phyloP scores from a whole-genome alignment of 306 rosid species.

The Dryas alaskensis region DNA sequence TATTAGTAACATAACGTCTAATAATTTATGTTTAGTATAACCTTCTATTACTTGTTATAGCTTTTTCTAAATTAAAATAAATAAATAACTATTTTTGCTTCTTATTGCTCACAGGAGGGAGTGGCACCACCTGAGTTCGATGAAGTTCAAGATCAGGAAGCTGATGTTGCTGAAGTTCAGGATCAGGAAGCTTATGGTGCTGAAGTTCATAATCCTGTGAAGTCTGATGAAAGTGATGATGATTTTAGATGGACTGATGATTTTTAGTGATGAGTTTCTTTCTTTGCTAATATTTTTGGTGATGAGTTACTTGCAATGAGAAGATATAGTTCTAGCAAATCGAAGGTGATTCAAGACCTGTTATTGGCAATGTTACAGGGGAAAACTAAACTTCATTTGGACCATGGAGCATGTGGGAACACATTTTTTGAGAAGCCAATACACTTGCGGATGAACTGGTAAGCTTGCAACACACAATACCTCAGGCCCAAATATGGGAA shows the following conservation, averaged over 20 bases:
- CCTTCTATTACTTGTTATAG: not conserved
- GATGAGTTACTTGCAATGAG: not conserved
- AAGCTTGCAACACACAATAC: not conserved
- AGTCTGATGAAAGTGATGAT: conserved; percentile 46
- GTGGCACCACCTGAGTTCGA: conserved; percentile 32
- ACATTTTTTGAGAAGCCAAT: not conserved
- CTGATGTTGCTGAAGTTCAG: conserved; percentile 32
- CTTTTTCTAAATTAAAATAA: not conserved
- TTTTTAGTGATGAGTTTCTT: conserved; percentile 18
- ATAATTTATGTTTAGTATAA: not conserved
- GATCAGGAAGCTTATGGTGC: conserved; percentile 40
- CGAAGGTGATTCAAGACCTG: not conserved
- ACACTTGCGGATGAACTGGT: not conserved
- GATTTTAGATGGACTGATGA: conserved; percentile 45
- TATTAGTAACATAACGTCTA: not conserved
- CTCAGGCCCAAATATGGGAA: not conserved
- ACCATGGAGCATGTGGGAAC: conserved; percentile 3
- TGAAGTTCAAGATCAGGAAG: conserved; percentile 33
- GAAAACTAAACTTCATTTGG: not conserved
- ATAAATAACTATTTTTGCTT: not conserved
- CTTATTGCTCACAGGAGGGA: conserved; percentile 47
- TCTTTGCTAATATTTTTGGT: not conserved
- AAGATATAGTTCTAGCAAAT: not conserved
- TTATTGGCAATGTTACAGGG: not conserved
- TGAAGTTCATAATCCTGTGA: conserved; percentile 43